Evolutionary conservation across 1,284 basidiomycete genomes (phyloP), one percentile per base, ranked within the genome.

Genomic region (Limonomyces culmigenus): DNA sequence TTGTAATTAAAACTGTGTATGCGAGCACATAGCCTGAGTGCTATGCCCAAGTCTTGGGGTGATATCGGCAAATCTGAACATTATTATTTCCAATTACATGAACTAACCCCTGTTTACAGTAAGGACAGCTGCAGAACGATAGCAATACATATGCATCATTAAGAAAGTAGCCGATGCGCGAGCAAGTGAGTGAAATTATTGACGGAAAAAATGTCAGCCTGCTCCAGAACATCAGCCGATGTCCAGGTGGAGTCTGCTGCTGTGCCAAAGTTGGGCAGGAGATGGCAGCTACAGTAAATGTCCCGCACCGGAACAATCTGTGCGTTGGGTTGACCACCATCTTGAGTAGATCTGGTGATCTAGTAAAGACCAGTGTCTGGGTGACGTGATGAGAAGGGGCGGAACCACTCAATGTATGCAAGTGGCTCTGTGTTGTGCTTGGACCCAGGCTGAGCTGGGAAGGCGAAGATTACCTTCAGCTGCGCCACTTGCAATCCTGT

Each of bases 141-240:
- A n/a, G n/a, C n/a, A n/a, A n/a, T n/a, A n/a, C n/a, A n/a, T n/a
- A n/a, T n/a, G n/a, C n/a, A n/a, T n/a, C n/a, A n/a, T n/a, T n/a
- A n/a, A n/a, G n/a, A n/a, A n/a, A n/a, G n/a, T n/a, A n/a, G n/a
- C n/a, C n/a, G n/a, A n/a, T n/a, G n/a, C n/a, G n/a, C n/a, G n/a
- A n/a, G 46, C n/a, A 39, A 33, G 39, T 57, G 54, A 14, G 41
- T 42, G 32, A 48, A 54, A 5, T 43, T 20, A 38, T 51, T 57
- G 0, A 55, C 42, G 39, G 43, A 54, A 36, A 56, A 59, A 2
- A 33, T 43, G 5, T 20, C 17, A 37, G 50, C 54, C 13, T 35
- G 3, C 5, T 60, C 53, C 4, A 58, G 43, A 12, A 60, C 56
- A 38, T 47, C 56, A 25, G 39, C 44, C 34, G 46, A 52, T 2